Conservation (phyloP, 2,329 filamentous ascomycete genomes). For the Tolypocladium tropicale region DNA sequence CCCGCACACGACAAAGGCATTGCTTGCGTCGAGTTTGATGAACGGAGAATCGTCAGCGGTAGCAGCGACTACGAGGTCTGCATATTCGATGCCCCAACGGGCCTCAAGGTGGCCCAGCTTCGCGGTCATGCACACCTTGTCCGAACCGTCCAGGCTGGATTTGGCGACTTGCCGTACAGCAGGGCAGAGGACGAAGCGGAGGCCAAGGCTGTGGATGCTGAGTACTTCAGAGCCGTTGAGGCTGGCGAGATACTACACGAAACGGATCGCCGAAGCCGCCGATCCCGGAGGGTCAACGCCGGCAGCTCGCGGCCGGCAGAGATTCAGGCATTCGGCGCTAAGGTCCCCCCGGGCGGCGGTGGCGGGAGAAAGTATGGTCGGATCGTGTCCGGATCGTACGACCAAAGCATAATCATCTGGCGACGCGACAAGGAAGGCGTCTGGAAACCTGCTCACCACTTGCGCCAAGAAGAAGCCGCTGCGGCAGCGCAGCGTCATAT, state of each 20-base stretch:
- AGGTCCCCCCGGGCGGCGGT: constrained; percentile 81
- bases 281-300: constrained; percentile 45
- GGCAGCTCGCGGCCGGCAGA: constrained; percentile 68
- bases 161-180: constrained; percentile 78
- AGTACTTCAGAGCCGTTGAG: constrained; percentile 55
- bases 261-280: constrained; percentile 19
- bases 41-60: constrained; percentile 84
- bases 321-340: constrained; percentile 71
- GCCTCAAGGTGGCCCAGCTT: constrained; percentile 81
- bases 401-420: constrained; percentile 94
- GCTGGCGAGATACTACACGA: constrained; percentile 35
- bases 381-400: constrained; percentile 96
- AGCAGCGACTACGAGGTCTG: constrained; percentile 95
- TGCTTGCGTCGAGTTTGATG: constrained; percentile 94
- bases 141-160: constrained; percentile 88
- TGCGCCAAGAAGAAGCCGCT: constrained; percentile 65
- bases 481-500: constrained; percentile 31
- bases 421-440: constrained; percentile 73
- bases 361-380: constrained; percentile 81
- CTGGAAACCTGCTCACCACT: constrained; percentile 68
- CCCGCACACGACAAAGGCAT: constrained; percentile 90
- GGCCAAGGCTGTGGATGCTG: constrained; percentile 61
- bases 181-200: constrained; percentile 63
- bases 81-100: constrained; percentile 80
- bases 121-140: constrained; percentile 76